These are phyloP conservation scores for Boechera divaricarpa DNA, from an alignment of 345 rosid genomes.

Conservation along the genomic window DNA sequence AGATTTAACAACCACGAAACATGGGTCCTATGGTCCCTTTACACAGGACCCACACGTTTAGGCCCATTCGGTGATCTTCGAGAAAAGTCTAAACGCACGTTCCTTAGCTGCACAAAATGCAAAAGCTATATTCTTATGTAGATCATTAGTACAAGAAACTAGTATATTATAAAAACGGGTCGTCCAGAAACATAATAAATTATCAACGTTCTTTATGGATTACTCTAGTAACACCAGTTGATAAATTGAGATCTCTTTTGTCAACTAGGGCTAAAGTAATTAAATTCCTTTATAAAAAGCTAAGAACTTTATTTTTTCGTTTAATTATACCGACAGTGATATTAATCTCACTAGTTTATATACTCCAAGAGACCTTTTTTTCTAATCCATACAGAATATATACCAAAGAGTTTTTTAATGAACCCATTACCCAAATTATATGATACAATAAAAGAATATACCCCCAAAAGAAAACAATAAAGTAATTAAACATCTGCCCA, in stretches of 20 bases:
- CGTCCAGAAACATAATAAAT: no score
- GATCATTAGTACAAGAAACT: not conserved
- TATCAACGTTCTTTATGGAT: no score
- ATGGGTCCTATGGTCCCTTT: slow-evolving; percentile 13
- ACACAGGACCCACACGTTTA: slow-evolving; percentile 26
- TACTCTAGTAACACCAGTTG: no score
- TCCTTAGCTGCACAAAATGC: slow-evolving; percentile 1
- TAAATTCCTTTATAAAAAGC: not conserved
- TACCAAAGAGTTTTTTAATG: slow-evolving; percentile 20
- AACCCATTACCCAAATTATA: slow-evolving; percentile 32
- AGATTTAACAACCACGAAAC: slow-evolving; percentile 35
- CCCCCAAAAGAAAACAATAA: slow-evolving; percentile 21
- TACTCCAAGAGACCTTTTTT: not conserved
- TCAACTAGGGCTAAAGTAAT: no score
- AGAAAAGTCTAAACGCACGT: slow-evolving; percentile 35
- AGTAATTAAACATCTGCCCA: slow-evolving; percentile 16
- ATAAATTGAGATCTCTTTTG: no score
- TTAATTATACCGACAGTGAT: not conserved
- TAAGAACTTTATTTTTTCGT: not conserved
- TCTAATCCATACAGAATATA: slow-evolving; percentile 1
- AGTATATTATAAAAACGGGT: no score
- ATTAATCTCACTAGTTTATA: not conserved
- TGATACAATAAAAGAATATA: slow-evolving; percentile 41
- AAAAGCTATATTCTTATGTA: slow-evolving; percentile 21
- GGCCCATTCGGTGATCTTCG: slow-evolving; percentile 30